A percentile compares a stretch with the other conserved stretches of the same genome.
phyloP scores from a whole-genome alignment of 2,329 filamentous ascomycete species.

The Monosporascus sp. region DNA sequence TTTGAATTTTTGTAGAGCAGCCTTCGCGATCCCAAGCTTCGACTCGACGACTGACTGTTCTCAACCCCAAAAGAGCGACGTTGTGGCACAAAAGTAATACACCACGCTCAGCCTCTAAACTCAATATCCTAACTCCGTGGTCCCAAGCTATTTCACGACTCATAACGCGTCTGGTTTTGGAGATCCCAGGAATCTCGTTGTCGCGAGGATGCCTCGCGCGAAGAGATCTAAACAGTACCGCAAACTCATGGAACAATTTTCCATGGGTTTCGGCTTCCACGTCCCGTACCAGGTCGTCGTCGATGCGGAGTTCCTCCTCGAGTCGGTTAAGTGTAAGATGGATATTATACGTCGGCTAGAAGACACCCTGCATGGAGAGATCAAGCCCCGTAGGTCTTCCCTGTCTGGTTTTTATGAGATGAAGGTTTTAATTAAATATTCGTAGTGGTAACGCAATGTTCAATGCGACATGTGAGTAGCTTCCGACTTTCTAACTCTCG shows the following conservation, averaged over 20 bases:
- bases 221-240: conserved; percentile 73
- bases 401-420: background rate
- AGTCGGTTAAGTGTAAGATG: conserved; percentile 83
- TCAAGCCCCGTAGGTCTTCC: conserved; percentile 65
- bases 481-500: background rate
- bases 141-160: no score
- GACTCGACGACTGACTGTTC: background rate
- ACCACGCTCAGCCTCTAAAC: background rate
- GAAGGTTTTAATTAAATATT: background rate
- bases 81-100: background rate
- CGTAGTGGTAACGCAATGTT: conserved; percentile 73
- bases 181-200: background rate
- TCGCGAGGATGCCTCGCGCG: conserved; percentile 27
- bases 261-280: conserved; percentile 81
- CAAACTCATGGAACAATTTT: conserved; percentile 93
- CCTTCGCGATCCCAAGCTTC: background rate
- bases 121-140: background rate
- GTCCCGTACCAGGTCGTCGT: conserved; percentile 92
- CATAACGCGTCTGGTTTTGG: background rate
- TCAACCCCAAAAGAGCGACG: background rate
- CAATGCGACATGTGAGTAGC: conserved; percentile 56
- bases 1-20: background rate
- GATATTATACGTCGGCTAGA: conserved; percentile 72
- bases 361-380: conserved; percentile 78
- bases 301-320: conserved; percentile 78